phyloP scores from a whole-genome alignment of 2,329 filamentous ascomycete species.

The Xylariales sp. region DNA sequence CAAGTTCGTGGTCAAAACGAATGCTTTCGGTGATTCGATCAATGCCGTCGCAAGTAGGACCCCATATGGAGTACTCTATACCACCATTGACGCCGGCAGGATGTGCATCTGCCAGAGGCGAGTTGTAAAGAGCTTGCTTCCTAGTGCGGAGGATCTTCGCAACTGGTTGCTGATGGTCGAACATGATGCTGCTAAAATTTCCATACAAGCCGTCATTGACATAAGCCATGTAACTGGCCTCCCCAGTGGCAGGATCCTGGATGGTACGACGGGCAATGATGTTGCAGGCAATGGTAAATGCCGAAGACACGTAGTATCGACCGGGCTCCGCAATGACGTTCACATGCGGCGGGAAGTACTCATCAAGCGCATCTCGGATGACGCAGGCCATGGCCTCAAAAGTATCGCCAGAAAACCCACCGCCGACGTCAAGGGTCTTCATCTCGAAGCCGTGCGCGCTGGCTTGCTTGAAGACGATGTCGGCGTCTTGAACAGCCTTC shows the following conservation, averaged over 20 bases:
- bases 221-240: constrained; percentile 90
- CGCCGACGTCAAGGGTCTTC: constrained; percentile 88
- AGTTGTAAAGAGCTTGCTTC: constrained; percentile 54
- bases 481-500: constrained; percentile 86
- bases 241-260: constrained; percentile 59
- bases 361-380: constrained; percentile 73
- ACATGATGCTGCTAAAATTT: constrained; percentile 99
- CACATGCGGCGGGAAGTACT: constrained; percentile 77
- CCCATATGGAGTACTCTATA: constrained; percentile 93
- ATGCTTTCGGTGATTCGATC: constrained; percentile 86
- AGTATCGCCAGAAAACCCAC: constrained; percentile 84
- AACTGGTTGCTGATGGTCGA: constrained; percentile 90
- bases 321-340: constrained; percentile 94
- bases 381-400: constrained; percentile 88
- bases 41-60: constrained; percentile 95
- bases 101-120: constrained; percentile 42
- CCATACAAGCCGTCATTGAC: constrained; percentile 97
- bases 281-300: constrained; percentile 93
- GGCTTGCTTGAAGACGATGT: constrained; percentile 83
- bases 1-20: constrained; percentile 68
- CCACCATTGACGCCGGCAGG: constrained; percentile 38
- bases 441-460: constrained; percentile 70
- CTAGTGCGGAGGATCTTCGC: constrained; percentile 72
- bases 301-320: constrained; percentile 89
- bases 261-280: constrained; percentile 93